Base-by-base conservation (phyloP, 163 green algal species). In the Scenedesmus sp. region DNA sequence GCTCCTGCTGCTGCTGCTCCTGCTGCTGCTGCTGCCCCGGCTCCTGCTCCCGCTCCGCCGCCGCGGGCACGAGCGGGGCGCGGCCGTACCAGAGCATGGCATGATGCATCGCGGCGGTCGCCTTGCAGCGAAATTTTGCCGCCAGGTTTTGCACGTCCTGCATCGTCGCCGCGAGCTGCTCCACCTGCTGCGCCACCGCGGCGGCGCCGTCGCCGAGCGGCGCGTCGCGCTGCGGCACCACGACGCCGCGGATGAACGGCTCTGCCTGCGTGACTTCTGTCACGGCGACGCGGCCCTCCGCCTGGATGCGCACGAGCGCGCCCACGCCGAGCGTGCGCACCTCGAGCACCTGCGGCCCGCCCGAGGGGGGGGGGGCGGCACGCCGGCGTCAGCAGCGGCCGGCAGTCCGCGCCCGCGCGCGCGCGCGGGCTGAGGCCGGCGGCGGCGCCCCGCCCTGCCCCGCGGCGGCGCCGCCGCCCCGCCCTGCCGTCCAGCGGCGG, bases 111-210 rank as follows among this genome's bases (percentile, higher is more conserved):
- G 45, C 45, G 36, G 58, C 60, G 42, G 71, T 72, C 15, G 71
- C 45, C 18, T 80, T 80, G 18, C 42, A 60, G 24, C 24, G 15
- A 20, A 80, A 80, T 44, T 72, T 71, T 28, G 48, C 45, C 11
- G 58, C 29, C 3, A 80, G 42, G 47, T 80, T 80, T 54, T 80
- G 71, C 3, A 80, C 31, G 18, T 80, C 71, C 71, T 63, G 44
- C 58, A 80, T 72, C 18, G 47, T 71, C 10, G 44, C 10, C 17
- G 17, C 17, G 58, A 80, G 58, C 47, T 80, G 71, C n/a, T 80
- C 29, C 45, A 71, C 29, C 47, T 64, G 60, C 42, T 51, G 10
- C 22, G 34, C 20, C 22, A 70, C 42, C 58, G 13, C 33, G 44
- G 53, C 53, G 28, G 17, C 24, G 11, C 71, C 56, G 22, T 11